Evolutionary conservation across 495 filamentous ascomycete genomes (phyloP).

Genomic region (Penicillium turbatum): DNA sequence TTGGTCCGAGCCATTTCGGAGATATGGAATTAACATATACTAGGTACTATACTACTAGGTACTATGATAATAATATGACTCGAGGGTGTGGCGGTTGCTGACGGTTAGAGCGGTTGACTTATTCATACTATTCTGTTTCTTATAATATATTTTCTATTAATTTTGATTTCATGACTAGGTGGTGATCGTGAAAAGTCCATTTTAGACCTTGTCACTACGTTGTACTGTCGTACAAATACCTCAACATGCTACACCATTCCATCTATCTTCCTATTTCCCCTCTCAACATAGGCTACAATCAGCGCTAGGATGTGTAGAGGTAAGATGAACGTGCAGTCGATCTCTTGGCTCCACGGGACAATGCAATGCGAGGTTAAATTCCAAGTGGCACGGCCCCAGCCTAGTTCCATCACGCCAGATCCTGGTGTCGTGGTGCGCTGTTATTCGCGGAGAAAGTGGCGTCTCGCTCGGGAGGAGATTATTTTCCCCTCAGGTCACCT

Average conservation of each 20-base stretch:
- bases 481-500: neutral
- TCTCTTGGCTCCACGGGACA: slow-evolving; percentile 29
- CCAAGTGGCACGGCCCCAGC: slow-evolving; percentile 23
- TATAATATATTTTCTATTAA: no score
- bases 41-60: neutral
- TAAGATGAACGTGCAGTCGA: slow-evolving; percentile 34
- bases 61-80: neutral
- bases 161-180: no score
- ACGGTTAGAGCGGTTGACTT: slow-evolving; percentile 13
- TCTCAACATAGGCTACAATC: no score
- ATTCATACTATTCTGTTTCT: neutral
- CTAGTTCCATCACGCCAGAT: slow-evolving; percentile 10
- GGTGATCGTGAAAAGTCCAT: no score
- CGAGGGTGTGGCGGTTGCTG: slow-evolving; percentile 1
- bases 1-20: slow-evolving; percentile 17
- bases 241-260: neutral
- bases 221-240: neutral
- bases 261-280: neutral
- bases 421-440: slow-evolving; percentile 18
- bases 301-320: slow-evolving; percentile 8
- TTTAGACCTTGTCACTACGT: neutral
- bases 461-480: slow-evolving; percentile 3
- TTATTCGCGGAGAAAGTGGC: slow-evolving; percentile 13
- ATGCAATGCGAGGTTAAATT: slow-evolving; percentile 37
- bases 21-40: slow-evolving; percentile 8